These are phyloP conservation scores for Malbranchea zuffiana DNA, from an alignment of 2,329 filamentous ascomycete species.

Conservation along the genomic window DNA sequence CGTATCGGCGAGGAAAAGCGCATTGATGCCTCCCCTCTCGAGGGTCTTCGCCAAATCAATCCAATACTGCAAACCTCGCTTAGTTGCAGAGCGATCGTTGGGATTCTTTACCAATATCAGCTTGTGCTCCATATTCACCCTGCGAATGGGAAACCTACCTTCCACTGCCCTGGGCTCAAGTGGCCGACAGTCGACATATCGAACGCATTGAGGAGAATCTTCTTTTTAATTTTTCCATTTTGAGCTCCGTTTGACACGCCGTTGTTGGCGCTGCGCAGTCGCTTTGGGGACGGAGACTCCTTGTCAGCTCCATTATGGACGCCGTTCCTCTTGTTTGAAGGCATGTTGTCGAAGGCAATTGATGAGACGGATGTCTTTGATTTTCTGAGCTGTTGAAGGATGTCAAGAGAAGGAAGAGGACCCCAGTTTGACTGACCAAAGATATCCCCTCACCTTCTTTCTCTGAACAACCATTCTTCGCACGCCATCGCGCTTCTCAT, in stretches of 20 bases:
- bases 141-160: slow-evolving; percentile 31
- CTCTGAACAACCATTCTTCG: no score
- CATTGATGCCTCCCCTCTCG: slow-evolving; percentile 53
- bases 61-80: slow-evolving; percentile 52
- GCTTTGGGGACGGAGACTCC: no score
- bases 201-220: slow-evolving; percentile 54
- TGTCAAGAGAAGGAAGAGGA: no score
- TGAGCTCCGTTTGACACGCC: no score
- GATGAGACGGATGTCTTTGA: no score
- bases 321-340: neutral
- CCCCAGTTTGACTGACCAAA: no score
- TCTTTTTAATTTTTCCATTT: slow-evolving; percentile 40
- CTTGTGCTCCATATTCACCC: slow-evolving; percentile 6
- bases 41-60: slow-evolving; percentile 52
- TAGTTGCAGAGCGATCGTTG: slow-evolving; percentile 49
- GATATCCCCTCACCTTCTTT: no score
- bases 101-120: slow-evolving; percentile 40
- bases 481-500: no score
- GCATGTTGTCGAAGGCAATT: no score
- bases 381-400: no score
- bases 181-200: slow-evolving; percentile 57
- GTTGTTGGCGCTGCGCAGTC: no score
- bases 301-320: no score
- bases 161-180: slow-evolving; percentile 57
- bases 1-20: slow-evolving; percentile 55